Evolutionary conservation across 1,284 basidiomycete genomes (phyloP).

Genomic region (Gomphus bonarii): DNA sequence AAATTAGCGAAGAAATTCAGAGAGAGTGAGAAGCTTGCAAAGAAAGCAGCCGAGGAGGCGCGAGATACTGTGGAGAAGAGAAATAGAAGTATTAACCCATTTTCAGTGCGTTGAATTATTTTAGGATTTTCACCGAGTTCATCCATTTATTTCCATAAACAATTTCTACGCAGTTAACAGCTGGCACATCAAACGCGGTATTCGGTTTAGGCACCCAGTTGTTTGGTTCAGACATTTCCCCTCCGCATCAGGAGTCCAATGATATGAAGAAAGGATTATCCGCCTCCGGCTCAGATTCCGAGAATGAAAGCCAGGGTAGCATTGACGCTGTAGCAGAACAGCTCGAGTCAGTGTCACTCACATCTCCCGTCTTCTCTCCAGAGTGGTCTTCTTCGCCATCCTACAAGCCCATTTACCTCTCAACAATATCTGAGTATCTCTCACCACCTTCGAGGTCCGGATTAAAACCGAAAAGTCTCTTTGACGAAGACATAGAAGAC

Average conservation of each 20-base stretch:
- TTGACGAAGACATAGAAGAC: conserved; percentile 16
- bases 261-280: conserved; percentile 11
- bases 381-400: conserved; percentile 29
- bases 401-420: conserved; percentile 62
- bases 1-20: conserved; percentile 42
- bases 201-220: conserved; percentile 54
- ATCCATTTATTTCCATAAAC: conserved; percentile 1
- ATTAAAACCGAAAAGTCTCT: conserved; percentile 7
- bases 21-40: conserved; percentile 25
- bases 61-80: conserved; percentile 20
- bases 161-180: conserved; percentile 14
- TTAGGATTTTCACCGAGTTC: not conserved
- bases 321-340: conserved; percentile 22
- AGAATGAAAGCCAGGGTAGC: conserved; percentile 23
- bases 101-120: conserved; percentile 39
- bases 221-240: conserved; percentile 33
- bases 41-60: conserved; percentile 20
- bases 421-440: conserved; percentile 59
- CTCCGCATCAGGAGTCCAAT: conserved; percentile 10
- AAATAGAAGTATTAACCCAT: conserved; percentile 46
- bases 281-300: conserved; percentile 15
- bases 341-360: not conserved
- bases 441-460: conserved; percentile 39
- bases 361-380: not conserved
- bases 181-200: conserved; percentile 21